A percentile compares a stretch with the other conserved stretches of the same genome.
Conservation (phyloP, 306 rosid species). For the Ziziphus jujuba region DNA sequence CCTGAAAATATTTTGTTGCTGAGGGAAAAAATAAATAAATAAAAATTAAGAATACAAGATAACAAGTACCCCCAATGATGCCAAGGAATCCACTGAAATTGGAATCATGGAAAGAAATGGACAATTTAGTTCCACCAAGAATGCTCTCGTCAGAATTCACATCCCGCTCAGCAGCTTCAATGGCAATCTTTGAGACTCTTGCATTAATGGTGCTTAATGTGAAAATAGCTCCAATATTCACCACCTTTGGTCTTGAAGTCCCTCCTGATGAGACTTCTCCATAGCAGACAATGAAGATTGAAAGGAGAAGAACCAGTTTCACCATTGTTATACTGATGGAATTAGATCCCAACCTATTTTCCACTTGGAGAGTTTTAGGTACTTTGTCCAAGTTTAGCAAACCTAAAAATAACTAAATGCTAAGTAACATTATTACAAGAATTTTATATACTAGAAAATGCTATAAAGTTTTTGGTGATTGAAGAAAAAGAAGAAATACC, state of each 20-base stretch:
- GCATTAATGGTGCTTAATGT: constrained; percentile 39
- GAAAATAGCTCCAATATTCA: constrained; percentile 50
- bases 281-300: constrained; percentile 26
- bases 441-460: too few species aligned
- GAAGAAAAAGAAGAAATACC: too few species aligned
- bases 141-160: constrained; percentile 49
- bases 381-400: too few species aligned
- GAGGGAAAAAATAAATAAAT: background rate
- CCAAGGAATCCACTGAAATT: constrained; percentile 56
- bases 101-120: constrained; percentile 37
- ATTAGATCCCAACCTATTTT: too few species aligned
- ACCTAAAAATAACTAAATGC: too few species aligned
- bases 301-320: constrained; percentile 30
- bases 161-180: constrained; percentile 49
- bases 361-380: too few species aligned
- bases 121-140: constrained; percentile 46
- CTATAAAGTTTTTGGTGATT: too few species aligned
- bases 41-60: background rate
- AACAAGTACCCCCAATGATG: constrained; percentile 45
- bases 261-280: constrained; percentile 20
- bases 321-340: too few species aligned
- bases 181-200: constrained; percentile 44
- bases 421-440: too few species aligned
- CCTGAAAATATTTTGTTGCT: too few species aligned
- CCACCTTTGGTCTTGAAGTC: constrained; percentile 35